Percentiles rank a stretch among this genome's conserved stretches.
phyloP scores from a whole-genome alignment of 805 yeast species.

The Starmerella vaccinii region DNA sequence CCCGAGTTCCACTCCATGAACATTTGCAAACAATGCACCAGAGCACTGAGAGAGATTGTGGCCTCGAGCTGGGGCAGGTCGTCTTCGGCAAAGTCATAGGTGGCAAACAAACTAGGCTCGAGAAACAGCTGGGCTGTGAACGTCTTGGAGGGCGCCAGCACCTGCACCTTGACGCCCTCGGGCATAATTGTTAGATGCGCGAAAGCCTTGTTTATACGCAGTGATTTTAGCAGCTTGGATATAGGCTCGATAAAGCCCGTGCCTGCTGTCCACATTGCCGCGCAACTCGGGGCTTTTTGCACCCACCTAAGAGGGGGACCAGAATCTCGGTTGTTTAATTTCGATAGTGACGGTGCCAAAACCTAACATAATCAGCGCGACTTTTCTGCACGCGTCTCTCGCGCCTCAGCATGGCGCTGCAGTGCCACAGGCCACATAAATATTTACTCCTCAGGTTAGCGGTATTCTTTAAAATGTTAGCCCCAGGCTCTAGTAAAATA shows the following conservation, averaged over 20 bases:
- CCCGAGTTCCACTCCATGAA: constrained; percentile 36
- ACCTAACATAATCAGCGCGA: neutral
- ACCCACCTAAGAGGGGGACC: neutral
- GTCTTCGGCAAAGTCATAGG: constrained; percentile 10
- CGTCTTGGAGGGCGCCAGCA: constrained; percentile 17
- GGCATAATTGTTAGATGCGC: constrained; percentile 9
- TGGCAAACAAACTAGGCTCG: constrained; percentile 19
- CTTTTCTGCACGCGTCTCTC: too few species aligned
- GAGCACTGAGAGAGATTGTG: constrained; percentile 15
- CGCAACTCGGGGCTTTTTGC: neutral
- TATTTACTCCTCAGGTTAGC: too few species aligned
- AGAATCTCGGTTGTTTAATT: neutral
- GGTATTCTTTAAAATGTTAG: too few species aligned
- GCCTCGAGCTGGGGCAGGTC: constrained; percentile 1
- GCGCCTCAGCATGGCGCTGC: too few species aligned
- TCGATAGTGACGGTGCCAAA: neutral
- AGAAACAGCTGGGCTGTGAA: constrained; percentile 18
- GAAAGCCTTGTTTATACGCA: constrained; percentile 8
- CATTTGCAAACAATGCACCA: constrained; percentile 21
- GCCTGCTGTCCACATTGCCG: constrained; percentile 17
- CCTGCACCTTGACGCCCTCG: constrained; percentile 14
- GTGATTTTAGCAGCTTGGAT: constrained; percentile 15
- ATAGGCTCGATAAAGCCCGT: constrained; percentile 20
- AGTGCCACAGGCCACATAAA: too few species aligned
- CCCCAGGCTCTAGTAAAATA: too few species aligned